phyloP scores from a whole-genome alignment of 1,139 yeast species.

The Geotrichum candidum region DNA sequence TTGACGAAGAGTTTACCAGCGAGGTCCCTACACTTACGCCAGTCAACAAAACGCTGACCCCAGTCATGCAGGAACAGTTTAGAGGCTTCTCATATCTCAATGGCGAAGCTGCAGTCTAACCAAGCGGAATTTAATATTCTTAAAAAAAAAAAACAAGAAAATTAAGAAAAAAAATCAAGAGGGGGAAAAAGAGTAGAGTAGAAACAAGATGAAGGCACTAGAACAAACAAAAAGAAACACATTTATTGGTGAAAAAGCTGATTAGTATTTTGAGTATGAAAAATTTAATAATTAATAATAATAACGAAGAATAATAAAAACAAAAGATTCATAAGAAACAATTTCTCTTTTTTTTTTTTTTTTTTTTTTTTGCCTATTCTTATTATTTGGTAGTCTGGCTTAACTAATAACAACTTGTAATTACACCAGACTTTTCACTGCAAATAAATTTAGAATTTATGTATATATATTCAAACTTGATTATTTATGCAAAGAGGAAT shows the following conservation, averaged over 20 bases:
- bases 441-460: background rate
- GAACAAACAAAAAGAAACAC: background rate
- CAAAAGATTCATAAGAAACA: background rate
- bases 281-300: too few relatives aligned
- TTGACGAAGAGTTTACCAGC: constrained; percentile 89
- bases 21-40: constrained; percentile 96
- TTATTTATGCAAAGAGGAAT: too few relatives aligned
- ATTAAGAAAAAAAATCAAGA: background rate
- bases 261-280: too few relatives aligned
- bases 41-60: constrained; percentile 77
- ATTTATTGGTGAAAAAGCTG: too few relatives aligned
- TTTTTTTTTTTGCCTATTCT: too few relatives aligned
- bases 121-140: background rate
- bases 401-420: too few relatives aligned
- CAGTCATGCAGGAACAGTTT: constrained; percentile 91
- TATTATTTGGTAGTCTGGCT: too few relatives aligned
- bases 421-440: background rate
- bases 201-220: background rate
- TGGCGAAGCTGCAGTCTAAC: constrained; percentile 41
- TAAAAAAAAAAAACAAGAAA: background rate
- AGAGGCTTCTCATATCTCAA: constrained; percentile 91
- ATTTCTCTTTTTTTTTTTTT: background rate
- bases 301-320: background rate
- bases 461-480: background rate
- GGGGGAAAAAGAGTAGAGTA: background rate